phyloP scores from a whole-genome alignment of 805 yeast genomes.

The Groenewaldozyma salmanticensis region DNA sequence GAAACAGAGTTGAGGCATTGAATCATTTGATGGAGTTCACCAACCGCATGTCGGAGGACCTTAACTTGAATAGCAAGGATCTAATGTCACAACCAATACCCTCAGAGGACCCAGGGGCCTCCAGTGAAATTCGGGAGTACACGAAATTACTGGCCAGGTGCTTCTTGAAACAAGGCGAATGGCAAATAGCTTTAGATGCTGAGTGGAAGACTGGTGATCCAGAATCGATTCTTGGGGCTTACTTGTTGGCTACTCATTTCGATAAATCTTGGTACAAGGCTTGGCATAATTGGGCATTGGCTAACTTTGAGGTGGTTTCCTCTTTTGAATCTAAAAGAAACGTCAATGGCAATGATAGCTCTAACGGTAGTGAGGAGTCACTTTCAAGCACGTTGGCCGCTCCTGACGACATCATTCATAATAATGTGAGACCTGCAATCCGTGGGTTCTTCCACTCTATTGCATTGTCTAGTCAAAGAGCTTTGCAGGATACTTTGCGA shows the following conservation, averaged over 20 bases:
- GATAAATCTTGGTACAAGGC: constrained; percentile 94
- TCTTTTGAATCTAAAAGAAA: constrained; percentile 11
- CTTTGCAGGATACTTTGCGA: constrained; percentile 86
- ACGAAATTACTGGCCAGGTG: constrained; percentile 85
- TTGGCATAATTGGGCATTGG: constrained; percentile 99
- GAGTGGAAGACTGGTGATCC: constrained; percentile 65
- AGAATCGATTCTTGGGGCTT: constrained; percentile 83
- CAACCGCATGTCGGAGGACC: constrained; percentile 77
- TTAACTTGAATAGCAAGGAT: constrained; percentile 70
- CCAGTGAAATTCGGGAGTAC: constrained; percentile 70
- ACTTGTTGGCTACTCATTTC: constrained; percentile 87
- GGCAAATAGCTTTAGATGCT: constrained; percentile 79
- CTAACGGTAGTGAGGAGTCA: neutral
- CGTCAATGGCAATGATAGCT: neutral
- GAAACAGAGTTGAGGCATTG: constrained; percentile 78
- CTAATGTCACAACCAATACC: constrained; percentile 81
- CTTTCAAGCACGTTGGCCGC: neutral
- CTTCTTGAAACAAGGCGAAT: constrained; percentile 94
- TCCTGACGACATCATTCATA: constrained; percentile 43
- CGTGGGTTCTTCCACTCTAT: constrained; percentile 94
- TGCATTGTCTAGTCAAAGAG: constrained; percentile 73
- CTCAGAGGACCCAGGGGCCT: constrained; percentile 54
- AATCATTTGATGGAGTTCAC: constrained; percentile 83
- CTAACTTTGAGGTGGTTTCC: constrained; percentile 91
- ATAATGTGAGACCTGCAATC: constrained; percentile 93